These are phyloP conservation scores for Pythium rhizo-oryzae DNA, from an alignment of 352 stramenopile genomes.

Conservation along the genomic window DNA sequence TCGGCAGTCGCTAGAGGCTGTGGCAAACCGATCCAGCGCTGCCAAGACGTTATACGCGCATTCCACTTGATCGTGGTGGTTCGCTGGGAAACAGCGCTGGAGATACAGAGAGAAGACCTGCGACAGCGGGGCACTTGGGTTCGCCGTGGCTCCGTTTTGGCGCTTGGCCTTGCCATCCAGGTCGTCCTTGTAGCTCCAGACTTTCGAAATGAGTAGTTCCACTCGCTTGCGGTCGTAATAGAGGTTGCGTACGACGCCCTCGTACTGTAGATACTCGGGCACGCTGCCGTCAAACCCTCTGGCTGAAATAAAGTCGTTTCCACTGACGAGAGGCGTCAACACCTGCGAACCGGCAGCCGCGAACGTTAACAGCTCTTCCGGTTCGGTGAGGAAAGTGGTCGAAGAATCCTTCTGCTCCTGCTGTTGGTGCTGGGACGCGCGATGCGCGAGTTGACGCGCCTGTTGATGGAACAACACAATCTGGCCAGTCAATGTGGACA, in stretches of 20 bases:
- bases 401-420: background rate
- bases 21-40: conserved; percentile 45
- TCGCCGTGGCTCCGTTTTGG: conserved; percentile 5
- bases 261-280: conserved; percentile 58
- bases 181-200: conserved; percentile 70
- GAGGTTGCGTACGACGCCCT: conserved; percentile 64
- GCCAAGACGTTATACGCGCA: conserved; percentile 62
- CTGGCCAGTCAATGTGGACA: background rate
- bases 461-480: conserved; percentile 22
- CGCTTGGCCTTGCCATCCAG: conserved; percentile 42
- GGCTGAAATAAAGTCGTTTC: conserved; percentile 45
- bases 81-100: conserved; percentile 33
- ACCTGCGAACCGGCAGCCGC: background rate
- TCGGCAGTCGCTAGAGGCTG: conserved; percentile 48
- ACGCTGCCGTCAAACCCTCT: conserved; percentile 38
- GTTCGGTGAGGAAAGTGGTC: conserved; percentile 61
- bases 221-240: conserved; percentile 46
- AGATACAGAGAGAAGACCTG: conserved; percentile 44
- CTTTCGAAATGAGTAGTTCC: conserved; percentile 49
- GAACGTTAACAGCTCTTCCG: conserved; percentile 30
- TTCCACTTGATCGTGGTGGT: conserved; percentile 48
- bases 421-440: conserved; percentile 25
- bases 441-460: conserved; percentile 32
- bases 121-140: conserved; percentile 26
- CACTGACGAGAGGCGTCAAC: conserved; percentile 13